Evolutionary conservation across 371 early-diverging fungal genomes (phyloP).

Genomic region (Sporodiniella umbellata): DNA sequence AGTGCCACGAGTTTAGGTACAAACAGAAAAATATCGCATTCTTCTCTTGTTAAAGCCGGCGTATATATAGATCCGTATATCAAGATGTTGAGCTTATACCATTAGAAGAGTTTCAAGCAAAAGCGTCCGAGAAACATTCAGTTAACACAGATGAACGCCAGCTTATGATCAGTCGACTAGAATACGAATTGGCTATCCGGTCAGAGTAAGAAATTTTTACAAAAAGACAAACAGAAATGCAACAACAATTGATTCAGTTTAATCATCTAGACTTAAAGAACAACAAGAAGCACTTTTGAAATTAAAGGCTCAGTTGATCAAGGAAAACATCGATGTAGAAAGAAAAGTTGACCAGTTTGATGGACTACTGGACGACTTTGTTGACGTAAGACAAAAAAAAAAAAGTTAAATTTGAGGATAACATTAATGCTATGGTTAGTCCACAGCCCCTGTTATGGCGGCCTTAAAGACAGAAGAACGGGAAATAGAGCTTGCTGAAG

Average conservation of each 20-base stretch:
- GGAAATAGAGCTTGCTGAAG: neutral
- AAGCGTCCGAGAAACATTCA: slow-evolving; percentile 31
- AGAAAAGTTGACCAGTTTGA: slow-evolving; percentile 42
- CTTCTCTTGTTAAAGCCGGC: neutral
- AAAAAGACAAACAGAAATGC: neutral
- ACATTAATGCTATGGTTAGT: slow-evolving; percentile 14
- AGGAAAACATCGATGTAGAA: slow-evolving; percentile 40
- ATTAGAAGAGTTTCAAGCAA: slow-evolving; percentile 30
- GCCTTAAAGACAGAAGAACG: slow-evolving; percentile 15
- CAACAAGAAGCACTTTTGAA: slow-evolving; percentile 33
- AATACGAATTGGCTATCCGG: slow-evolving; percentile 40
- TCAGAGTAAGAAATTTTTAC: slow-evolving; percentile 25
- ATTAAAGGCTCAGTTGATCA: slow-evolving; percentile 32
- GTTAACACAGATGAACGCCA: slow-evolving; percentile 30
- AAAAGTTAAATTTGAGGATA: too few species aligned
- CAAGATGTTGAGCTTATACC: slow-evolving; percentile 45
- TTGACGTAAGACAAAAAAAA: too few species aligned
- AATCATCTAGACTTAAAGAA: slow-evolving; percentile 29
- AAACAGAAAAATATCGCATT: neutral
- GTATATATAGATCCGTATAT: slow-evolving; percentile 37
- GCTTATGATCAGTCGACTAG: slow-evolving; percentile 42
- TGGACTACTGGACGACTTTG: slow-evolving; percentile 41
- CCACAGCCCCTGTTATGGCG: slow-evolving; percentile 21
- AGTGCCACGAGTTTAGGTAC: slow-evolving; percentile 44
- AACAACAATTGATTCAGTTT: neutral